phyloP scores from a whole-genome alignment of 345 rosid species.

The Viola odorata region DNA sequence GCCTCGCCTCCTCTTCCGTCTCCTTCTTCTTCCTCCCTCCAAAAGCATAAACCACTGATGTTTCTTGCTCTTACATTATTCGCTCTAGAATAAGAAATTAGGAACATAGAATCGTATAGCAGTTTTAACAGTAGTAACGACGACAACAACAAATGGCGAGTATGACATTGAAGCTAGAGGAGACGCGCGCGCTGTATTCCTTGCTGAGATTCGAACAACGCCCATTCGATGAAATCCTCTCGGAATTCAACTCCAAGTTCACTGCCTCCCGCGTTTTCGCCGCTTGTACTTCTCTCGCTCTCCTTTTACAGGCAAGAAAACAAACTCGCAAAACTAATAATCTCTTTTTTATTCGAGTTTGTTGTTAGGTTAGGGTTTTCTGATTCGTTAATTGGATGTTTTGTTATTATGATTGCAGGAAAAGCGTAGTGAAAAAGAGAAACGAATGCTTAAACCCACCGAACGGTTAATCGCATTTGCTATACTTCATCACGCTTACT shows the following conservation, averaged over 20 bases:
- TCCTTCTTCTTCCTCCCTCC: background rate
- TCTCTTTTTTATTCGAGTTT: background rate
- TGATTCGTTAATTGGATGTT: background rate
- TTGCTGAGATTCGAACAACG: conserved; percentile 50
- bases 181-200: conserved; percentile 37
- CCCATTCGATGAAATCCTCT: conserved; percentile 41
- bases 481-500: conserved; percentile 57
- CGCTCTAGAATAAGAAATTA: no score
- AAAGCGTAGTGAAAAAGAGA: conserved; percentile 41
- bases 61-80: no score
- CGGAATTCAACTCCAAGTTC: conserved; percentile 58
- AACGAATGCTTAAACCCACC: conserved; percentile 33
- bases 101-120: no score
- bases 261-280: conserved; percentile 32
- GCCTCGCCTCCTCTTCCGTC: background rate
- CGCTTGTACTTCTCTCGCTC: conserved; percentile 51
- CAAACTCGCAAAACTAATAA: no score
- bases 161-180: conserved; percentile 42
- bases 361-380: background rate
- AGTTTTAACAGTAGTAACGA: no score
- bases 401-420: background rate
- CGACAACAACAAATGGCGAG: background rate
- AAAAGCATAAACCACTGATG: background rate
- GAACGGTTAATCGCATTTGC: conserved; percentile 76
- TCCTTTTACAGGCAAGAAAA: conserved; percentile 48